These are phyloP conservation scores for Penicillium alfredii DNA, from an alignment of 495 filamentous ascomycete species.

Conservation along the genomic window DNA sequence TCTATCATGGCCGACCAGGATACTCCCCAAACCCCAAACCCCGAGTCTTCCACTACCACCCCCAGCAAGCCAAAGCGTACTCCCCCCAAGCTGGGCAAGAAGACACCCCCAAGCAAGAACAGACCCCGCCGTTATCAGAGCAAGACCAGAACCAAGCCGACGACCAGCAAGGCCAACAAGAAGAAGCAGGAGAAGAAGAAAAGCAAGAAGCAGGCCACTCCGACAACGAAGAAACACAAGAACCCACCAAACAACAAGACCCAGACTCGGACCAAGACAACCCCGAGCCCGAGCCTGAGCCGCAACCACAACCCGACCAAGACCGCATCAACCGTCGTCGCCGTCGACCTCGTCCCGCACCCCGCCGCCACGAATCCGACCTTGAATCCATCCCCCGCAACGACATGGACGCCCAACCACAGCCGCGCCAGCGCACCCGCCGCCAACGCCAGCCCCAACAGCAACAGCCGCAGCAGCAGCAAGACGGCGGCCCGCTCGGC, in stretches of 20 bases:
- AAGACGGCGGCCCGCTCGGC: slow-evolving; percentile 42
- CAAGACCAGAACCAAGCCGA: slow-evolving; percentile 17
- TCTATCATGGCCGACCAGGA: slow-evolving; percentile 38
- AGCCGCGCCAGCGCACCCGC: slow-evolving; percentile 37
- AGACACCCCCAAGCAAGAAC: slow-evolving; percentile 32
- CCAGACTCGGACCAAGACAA: slow-evolving; percentile 10
- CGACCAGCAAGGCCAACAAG: slow-evolving; percentile 13
- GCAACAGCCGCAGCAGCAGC: slow-evolving; percentile 29
- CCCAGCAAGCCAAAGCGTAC: slow-evolving; percentile 25
- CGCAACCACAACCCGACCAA: slow-evolving; percentile 14
- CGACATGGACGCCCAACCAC: slow-evolving; percentile 35
- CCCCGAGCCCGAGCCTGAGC: slow-evolving; percentile 8
- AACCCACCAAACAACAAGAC: slow-evolving; percentile 6
- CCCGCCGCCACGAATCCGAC: slow-evolving; percentile 29
- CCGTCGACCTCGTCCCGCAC: slow-evolving; percentile 23
- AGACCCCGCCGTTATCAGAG: slow-evolving; percentile 26
- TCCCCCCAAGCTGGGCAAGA: slow-evolving; percentile 32
- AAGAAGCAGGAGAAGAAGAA: slow-evolving; percentile 11
- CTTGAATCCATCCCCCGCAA: slow-evolving; percentile 30
- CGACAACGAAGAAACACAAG: slow-evolving; percentile 3
- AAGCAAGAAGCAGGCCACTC: slow-evolving; percentile 2
- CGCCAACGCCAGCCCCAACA: slow-evolving; percentile 20
- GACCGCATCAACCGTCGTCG: slow-evolving; percentile 24
- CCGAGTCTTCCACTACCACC: slow-evolving; percentile 16
- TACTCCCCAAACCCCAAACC: slow-evolving; percentile 20